A percentile compares a stretch with the other conserved stretches of the same genome.
Evolutionary conservation across 2,329 filamentous ascomycete genomes (phyloP).

Genomic region (Paraphaeosphaeria minitans): DNA sequence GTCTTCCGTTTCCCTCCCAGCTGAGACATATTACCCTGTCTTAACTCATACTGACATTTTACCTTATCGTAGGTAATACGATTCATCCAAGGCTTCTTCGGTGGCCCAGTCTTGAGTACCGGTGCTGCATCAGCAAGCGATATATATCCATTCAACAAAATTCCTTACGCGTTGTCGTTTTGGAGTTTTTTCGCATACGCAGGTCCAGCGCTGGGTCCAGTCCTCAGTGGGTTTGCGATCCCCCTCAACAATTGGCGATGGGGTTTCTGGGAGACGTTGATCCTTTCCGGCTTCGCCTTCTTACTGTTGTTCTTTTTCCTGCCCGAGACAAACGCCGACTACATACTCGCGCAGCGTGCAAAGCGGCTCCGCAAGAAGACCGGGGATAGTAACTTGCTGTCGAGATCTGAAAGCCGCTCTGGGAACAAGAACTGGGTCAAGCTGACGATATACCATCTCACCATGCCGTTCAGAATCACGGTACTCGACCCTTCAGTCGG

Average conservation of each 20-base stretch:
- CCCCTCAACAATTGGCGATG: constrained; percentile 29
- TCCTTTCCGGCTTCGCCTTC: constrained; percentile 27
- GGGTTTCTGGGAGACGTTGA: constrained; percentile 33
- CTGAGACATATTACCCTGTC: too few species aligned
- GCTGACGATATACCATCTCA: constrained; percentile 4
- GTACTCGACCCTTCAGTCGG: constrained; percentile 45
- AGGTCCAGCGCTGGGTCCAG: constrained; percentile 32
- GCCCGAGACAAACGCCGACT: constrained; percentile 30
- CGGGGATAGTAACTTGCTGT: constrained; percentile 38
- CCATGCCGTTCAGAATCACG: constrained; percentile 52
- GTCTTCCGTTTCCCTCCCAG: too few species aligned
- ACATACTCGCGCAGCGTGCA: constrained; percentile 32
- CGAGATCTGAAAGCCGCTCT: constrained; percentile 35
- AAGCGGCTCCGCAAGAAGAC: constrained; percentile 45
- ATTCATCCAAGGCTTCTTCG: constrained; percentile 34
- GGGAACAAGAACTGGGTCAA: constrained; percentile 56
- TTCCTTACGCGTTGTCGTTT: constrained; percentile 43
- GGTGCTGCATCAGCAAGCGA: constrained; percentile 30
- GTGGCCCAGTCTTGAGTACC: constrained; percentile 28
- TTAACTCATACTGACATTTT: too few species aligned
- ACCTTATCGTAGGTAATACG: too few species aligned
- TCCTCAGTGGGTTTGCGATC: constrained; percentile 29
- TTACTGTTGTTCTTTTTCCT: constrained; percentile 29
- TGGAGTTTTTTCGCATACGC: constrained; percentile 42
- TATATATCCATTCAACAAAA: constrained; percentile 38